phyloP scores from a whole-genome alignment of 192 early-diverging fungal genomes.

The Kappamyces sp. region DNA sequence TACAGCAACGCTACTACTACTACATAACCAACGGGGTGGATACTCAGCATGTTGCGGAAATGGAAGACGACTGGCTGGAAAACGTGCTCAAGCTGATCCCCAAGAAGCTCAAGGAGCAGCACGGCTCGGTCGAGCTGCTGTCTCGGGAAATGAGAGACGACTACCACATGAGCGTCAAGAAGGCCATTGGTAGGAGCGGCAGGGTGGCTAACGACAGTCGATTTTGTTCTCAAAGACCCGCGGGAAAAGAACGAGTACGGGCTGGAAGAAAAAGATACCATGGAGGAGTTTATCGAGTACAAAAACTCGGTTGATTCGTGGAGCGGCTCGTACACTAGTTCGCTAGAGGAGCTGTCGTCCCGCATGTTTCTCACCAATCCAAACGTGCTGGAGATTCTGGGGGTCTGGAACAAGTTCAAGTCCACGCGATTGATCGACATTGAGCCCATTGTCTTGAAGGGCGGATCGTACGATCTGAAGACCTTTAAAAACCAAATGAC shows the following conservation, averaged over 20 bases:
- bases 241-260: slow-evolving; percentile 42
- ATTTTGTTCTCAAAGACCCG: slow-evolving; percentile 62
- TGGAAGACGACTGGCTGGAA: slow-evolving; percentile 54
- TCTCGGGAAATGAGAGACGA: slow-evolving; percentile 58
- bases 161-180: slow-evolving; percentile 63
- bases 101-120: slow-evolving; percentile 36
- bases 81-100: slow-evolving; percentile 51
- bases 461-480: slow-evolving; percentile 43
- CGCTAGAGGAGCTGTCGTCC: slow-evolving; percentile 28
- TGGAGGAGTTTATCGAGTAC: slow-evolving; percentile 43
- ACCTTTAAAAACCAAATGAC: slow-evolving; percentile 39
- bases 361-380: slow-evolving; percentile 42
- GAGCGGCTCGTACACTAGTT: slow-evolving; percentile 28
- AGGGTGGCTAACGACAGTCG: slow-evolving; percentile 31
- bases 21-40: slow-evolving; percentile 62
- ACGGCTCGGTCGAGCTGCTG: slow-evolving; percentile 32
- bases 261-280: slow-evolving; percentile 5
- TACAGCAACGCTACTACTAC: slow-evolving; percentile 63
- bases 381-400: slow-evolving; percentile 43
- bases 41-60: slow-evolving; percentile 56
- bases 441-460: slow-evolving; percentile 40
- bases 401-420: slow-evolving; percentile 43
- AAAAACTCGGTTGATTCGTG: slow-evolving; percentile 45
- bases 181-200: slow-evolving; percentile 45
- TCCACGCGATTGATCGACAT: slow-evolving; percentile 44